phyloP scores from a whole-genome alignment of 2,329 filamentous ascomycete species.

The Monilinia polystroma region DNA sequence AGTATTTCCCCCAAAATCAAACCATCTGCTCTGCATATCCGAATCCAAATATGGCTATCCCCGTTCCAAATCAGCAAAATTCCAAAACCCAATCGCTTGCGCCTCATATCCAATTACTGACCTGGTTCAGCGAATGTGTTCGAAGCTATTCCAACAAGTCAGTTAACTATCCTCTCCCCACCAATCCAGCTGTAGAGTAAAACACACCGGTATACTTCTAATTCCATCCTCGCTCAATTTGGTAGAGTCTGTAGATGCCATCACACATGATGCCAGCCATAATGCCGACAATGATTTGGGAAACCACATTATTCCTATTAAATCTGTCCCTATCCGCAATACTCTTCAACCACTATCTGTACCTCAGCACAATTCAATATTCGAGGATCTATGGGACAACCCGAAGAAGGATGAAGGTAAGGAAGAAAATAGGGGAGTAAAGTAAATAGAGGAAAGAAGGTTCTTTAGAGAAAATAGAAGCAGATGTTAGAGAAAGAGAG shows the following conservation, averaged over 20 bases:
- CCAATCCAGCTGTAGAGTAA: background rate
- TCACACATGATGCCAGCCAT: slow-evolving; percentile 41
- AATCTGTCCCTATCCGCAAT: slow-evolving; percentile 9
- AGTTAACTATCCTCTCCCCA: background rate
- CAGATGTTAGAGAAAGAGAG: background rate
- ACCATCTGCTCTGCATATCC: slow-evolving; percentile 98
- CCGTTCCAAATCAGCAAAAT: slow-evolving; percentile 25
- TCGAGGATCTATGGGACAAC: background rate
- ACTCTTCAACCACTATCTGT: background rate
- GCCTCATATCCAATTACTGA: slow-evolving; percentile 46
- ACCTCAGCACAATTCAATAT: background rate
- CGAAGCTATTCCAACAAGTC: slow-evolving; percentile 59
- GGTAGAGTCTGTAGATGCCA: slow-evolving; percentile 42
- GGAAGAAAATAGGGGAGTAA: slow-evolving; percentile 1
- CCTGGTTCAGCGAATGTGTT: slow-evolving; percentile 80
- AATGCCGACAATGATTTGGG: slow-evolving; percentile 34
- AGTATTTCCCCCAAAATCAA: slow-evolving; percentile 96
- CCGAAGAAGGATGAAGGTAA: background rate
- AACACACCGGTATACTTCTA: slow-evolving; percentile 63
- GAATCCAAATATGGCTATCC: slow-evolving; percentile 90
- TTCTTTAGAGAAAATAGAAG: slow-evolving; percentile 4
- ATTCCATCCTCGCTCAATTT: slow-evolving; percentile 46
- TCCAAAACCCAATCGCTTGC: background rate
- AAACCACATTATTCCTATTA: slow-evolving; percentile 37
- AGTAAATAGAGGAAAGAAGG: slow-evolving; percentile 17